These are phyloP conservation scores for Paraphysoderma sedebokerense DNA, from an alignment of 371 early-diverging fungal species.

Conservation along the genomic window DNA sequence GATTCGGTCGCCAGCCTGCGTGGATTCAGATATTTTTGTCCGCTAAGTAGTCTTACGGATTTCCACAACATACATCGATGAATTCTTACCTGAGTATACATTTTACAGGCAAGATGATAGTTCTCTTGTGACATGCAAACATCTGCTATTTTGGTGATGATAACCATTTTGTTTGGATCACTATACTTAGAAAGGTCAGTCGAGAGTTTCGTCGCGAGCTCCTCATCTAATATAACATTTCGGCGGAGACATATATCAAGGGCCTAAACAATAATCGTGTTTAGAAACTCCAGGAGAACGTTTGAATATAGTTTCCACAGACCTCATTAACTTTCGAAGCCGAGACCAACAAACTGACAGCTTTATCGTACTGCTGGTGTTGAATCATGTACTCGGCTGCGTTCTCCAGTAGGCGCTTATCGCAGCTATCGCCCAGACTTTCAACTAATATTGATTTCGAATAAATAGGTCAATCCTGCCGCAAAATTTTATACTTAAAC, in stretches of 20 bases:
- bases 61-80: not conserved
- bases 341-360: conserved; percentile 11
- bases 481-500: too few relatives aligned
- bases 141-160: conserved; percentile 12
- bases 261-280: conserved; percentile 5
- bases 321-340: conserved; percentile 13
- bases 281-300: not conserved
- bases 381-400: conserved; percentile 13
- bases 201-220: conserved; percentile 19
- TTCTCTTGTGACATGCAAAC: conserved; percentile 15
- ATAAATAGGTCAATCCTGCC: not conserved
- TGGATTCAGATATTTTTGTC: not conserved
- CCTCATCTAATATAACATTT: too few relatives aligned
- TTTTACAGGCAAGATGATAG: conserved; percentile 25
- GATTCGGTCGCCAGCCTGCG: conserved; percentile 22
- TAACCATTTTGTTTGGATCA: not conserved
- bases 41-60: not conserved
- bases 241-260: conserved; percentile 10
- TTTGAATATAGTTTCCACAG: not conserved
- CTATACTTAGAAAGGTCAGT: conserved; percentile 7
- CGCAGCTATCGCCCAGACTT: conserved; percentile 8
- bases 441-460: conserved; percentile 3
- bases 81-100: conserved; percentile 17
- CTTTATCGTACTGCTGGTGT: conserved; percentile 9
- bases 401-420: conserved; percentile 9